These are phyloP conservation scores for Saraca asoca DNA, from an alignment of 331 rosid genomes.

Conservation along the genomic window DNA sequence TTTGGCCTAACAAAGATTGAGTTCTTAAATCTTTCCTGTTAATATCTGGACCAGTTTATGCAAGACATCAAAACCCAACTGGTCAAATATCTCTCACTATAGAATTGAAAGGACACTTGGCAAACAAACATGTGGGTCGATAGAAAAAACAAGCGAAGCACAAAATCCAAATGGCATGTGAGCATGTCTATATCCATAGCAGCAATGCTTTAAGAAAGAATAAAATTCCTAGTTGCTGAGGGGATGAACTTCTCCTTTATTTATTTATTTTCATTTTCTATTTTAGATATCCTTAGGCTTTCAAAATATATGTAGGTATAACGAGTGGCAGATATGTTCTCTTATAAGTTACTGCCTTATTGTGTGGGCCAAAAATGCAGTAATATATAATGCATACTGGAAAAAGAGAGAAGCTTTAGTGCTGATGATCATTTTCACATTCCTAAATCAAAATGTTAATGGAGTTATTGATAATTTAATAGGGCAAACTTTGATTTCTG, in stretches of 20 bases:
- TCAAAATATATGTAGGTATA: neutral
- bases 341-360: no score
- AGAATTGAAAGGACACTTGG: slow-evolving; percentile 35
- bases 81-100: slow-evolving; percentile 13
- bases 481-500: no score
- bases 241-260: neutral
- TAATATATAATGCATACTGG: neutral
- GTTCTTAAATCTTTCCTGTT: slow-evolving; percentile 9
- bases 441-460: no score
- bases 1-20: slow-evolving; percentile 15
- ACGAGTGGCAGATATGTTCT: slow-evolving; percentile 1
- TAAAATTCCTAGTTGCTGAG: slow-evolving; percentile 1
- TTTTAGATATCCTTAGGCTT: neutral
- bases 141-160: slow-evolving; percentile 44
- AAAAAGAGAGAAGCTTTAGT: neutral
- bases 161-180: slow-evolving; percentile 67
- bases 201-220: slow-evolving; percentile 8
- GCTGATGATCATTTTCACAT: neutral
- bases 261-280: neutral
- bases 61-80: slow-evolving; percentile 27
- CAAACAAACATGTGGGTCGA: slow-evolving; percentile 59
- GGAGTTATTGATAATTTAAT: no score
- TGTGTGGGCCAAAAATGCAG: neutral
- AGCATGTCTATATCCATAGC: slow-evolving; percentile 49
- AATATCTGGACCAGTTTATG: slow-evolving; percentile 17